Evolutionary conservation across 2,329 filamentous ascomycete species (phyloP).

Genomic region (Cladorrhinum sp.): DNA sequence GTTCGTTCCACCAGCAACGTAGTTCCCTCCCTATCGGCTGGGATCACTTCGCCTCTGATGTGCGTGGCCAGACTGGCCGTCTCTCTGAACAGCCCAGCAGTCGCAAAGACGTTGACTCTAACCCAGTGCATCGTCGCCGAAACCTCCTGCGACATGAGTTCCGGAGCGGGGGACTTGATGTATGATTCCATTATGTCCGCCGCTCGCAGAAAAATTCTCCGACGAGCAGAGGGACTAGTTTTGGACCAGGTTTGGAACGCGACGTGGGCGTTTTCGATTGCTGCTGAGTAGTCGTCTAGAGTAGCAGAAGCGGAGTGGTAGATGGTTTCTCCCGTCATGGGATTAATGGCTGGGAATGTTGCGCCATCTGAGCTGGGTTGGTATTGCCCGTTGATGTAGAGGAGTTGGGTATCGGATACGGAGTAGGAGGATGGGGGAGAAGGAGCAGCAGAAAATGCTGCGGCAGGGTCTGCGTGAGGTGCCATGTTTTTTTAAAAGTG

Average conservation of each 20-base stretch:
- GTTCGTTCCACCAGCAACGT: conserved; percentile 62
- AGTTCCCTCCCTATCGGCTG: conserved; percentile 44
- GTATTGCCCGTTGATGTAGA: conserved; percentile 30
- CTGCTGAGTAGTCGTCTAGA: conserved; percentile 50
- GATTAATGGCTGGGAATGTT: conserved; percentile 30
- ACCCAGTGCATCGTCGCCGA: conserved; percentile 31
- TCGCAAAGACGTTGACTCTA: conserved; percentile 36
- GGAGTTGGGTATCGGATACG: conserved; percentile 20
- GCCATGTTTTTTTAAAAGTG: background rate
- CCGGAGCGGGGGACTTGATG: conserved; percentile 36
- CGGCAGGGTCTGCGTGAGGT: background rate
- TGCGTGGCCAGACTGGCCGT: conserved; percentile 39
- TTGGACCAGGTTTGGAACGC: conserved; percentile 63
- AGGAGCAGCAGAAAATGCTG: background rate
- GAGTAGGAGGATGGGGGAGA: background rate
- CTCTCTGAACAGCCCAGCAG: conserved; percentile 39
- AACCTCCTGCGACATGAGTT: conserved; percentile 33
- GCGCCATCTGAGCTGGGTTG: conserved; percentile 21
- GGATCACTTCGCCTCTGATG: conserved; percentile 36
- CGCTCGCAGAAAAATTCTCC: conserved; percentile 60
- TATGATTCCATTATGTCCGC: conserved; percentile 56
- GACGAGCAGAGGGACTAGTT: conserved; percentile 52
- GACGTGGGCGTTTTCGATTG: conserved; percentile 47
- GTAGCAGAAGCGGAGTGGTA: conserved; percentile 54
- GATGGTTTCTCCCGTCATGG: conserved; percentile 45